Percentiles rank a stretch among this genome's conserved stretches.
Evolutionary conservation across 768 basidiomycete genomes (phyloP).

Genomic region (Termitomyces bulborhizus): DNA sequence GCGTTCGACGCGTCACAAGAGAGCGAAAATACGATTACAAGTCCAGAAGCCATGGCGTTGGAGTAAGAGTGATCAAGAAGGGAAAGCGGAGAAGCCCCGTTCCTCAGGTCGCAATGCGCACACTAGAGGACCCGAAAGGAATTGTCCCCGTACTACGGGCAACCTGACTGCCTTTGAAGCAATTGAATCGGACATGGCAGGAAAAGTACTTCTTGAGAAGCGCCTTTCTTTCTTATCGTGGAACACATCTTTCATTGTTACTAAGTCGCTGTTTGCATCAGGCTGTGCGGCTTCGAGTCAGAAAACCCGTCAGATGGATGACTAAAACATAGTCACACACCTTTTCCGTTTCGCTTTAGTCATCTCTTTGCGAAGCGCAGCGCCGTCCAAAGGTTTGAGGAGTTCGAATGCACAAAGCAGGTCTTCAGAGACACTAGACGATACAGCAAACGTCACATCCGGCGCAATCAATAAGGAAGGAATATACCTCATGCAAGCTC

Average conservation of each 20-base stretch:
- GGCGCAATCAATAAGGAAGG: constrained; percentile 2
- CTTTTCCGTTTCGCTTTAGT: constrained; percentile 98
- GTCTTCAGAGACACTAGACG: constrained; percentile 86
- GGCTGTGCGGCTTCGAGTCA: constrained; percentile 5
- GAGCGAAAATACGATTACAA: constrained; percentile 34
- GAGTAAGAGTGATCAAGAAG: constrained; percentile 5
- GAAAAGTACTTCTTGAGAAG: background rate
- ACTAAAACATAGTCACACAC: constrained; percentile 19
- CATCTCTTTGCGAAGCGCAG: constrained; percentile 96
- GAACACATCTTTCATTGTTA: background rate
- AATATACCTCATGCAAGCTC: constrained; percentile 85
- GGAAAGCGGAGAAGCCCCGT: constrained; percentile 8
- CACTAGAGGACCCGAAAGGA: background rate
- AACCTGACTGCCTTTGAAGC: constrained; percentile 8
- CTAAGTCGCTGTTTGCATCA: constrained; percentile 15
- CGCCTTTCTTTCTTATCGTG: background rate
- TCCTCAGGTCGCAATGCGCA: constrained; percentile 8
- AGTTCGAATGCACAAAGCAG: constrained; percentile 96
- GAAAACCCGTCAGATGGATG: background rate
- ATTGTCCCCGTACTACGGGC: background rate
- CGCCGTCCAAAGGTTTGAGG: constrained; percentile 91
- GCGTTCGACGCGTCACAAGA: constrained; percentile 7
- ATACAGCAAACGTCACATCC: constrained; percentile 9
- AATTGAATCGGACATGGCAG: background rate
- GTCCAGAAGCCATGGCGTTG: constrained; percentile 19